Conservation (phyloP, 1,284 basidiomycete genomes). For the Papiliotrema nemorosa region DNA sequence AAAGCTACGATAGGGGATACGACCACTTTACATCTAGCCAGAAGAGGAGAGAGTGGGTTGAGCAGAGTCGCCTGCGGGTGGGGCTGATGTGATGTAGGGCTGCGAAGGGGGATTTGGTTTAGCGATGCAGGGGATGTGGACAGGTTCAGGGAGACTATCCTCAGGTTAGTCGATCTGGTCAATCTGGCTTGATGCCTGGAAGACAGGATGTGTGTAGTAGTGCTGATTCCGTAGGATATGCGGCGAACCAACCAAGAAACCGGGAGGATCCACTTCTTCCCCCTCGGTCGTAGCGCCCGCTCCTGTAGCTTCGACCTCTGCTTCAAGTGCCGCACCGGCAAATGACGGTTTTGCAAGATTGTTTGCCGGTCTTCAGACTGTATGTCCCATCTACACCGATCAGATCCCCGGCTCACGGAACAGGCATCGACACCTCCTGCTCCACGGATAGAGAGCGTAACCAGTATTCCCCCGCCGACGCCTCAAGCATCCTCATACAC, state of each 20-base stretch:
- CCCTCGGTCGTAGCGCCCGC: not conserved
- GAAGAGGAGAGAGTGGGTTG: constrained; percentile 41
- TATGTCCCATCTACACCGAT: constrained; percentile 5
- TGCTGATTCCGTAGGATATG: no score
- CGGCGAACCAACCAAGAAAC: constrained; percentile 31
- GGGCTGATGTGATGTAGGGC: constrained; percentile 9
- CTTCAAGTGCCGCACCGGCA: not conserved
- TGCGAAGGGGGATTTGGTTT: constrained; percentile 37
- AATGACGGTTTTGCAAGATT: constrained; percentile 30
- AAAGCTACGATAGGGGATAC: constrained; percentile 33
- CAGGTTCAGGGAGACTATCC: constrained; percentile 27
- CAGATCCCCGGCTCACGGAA: not conserved
- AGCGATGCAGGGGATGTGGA: constrained; percentile 28
- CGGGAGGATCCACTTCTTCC: not conserved
- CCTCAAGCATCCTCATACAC: no score
- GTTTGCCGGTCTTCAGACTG: constrained; percentile 34
- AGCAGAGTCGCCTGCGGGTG: not conserved
- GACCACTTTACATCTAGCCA: constrained; percentile 38
- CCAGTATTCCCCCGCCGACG: no score
- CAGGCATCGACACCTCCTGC: no score
- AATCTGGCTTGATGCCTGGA: not conserved
- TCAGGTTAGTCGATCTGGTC: constrained; percentile 18
- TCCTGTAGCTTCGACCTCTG: not conserved
- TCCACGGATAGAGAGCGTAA: no score
- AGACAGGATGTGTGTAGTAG: constrained; percentile 6